Evolutionary conservation across 2,329 filamentous ascomycete species (phyloP).

Genomic region (Huntiella omanensis): DNA sequence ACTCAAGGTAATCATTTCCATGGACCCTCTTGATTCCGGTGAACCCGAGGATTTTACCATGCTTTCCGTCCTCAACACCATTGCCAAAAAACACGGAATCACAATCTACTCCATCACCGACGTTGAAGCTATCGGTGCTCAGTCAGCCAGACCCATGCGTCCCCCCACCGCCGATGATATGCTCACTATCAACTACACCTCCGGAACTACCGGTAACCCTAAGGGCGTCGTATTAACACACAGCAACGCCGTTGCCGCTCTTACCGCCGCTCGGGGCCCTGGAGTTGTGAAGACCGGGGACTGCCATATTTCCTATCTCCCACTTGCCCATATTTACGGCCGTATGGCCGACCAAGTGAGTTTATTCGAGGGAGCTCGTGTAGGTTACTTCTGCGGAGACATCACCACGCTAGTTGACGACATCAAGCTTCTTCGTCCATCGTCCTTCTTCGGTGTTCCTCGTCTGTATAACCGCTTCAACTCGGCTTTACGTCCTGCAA

Average conservation of each 20-base stretch:
- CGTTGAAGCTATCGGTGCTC: constrained; percentile 63
- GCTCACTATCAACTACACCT: constrained; percentile 83
- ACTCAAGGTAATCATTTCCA: constrained; percentile 71
- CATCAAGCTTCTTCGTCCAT: constrained; percentile 70
- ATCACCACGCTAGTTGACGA: constrained; percentile 76
- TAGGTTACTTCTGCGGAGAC: constrained; percentile 92
- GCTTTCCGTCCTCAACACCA: constrained; percentile 51
- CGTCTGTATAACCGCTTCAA: constrained; percentile 84
- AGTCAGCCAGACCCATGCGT: constrained; percentile 49
- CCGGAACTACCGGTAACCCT: constrained; percentile 63
- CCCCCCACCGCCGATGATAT: constrained; percentile 57
- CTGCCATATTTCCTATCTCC: constrained; percentile 67
- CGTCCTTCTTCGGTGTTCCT: constrained; percentile 71
- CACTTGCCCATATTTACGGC: constrained; percentile 85
- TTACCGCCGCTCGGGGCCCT: constrained; percentile 40
- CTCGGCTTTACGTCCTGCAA: constrained; percentile 60
- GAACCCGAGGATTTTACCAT: constrained; percentile 67
- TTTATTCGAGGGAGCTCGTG: constrained; percentile 50
- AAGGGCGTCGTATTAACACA: constrained; percentile 78
- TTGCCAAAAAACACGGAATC: constrained; percentile 58
- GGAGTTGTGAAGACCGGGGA: constrained; percentile 34
- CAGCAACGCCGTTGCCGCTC: constrained; percentile 56
- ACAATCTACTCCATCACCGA: constrained; percentile 60
- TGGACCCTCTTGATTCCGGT: constrained; percentile 66
- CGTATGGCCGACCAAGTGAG: constrained; percentile 63